A percentile compares a stretch with the other conserved stretches of the same genome.
Conservation (phyloP, 1,284 basidiomycete species). For the Fistulinella cinereoalba region DNA sequence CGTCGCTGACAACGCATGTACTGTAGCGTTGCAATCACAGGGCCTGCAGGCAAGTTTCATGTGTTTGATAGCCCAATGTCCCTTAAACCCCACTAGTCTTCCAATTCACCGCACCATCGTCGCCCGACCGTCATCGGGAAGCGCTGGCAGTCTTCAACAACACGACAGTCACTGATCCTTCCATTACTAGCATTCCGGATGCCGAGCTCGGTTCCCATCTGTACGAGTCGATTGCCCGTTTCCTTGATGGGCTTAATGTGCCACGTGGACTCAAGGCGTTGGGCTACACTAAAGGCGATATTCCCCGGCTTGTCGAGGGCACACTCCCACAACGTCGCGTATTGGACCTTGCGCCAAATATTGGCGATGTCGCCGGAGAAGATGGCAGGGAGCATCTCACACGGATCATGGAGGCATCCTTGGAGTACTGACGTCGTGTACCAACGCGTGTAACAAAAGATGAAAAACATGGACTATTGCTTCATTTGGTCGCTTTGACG, state of each 20-base stretch:
- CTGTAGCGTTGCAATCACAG: conserved; percentile 75
- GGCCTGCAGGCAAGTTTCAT: conserved; percentile 62
- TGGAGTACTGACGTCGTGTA: conserved; percentile 60
- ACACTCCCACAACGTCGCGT: conserved; percentile 87
- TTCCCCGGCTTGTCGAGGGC: conserved; percentile 75
- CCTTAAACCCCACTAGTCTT: conserved; percentile 56
- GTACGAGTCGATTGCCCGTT: conserved; percentile 87
- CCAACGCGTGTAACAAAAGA: conserved; percentile 8
- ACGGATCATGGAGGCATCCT: conserved; percentile 70
- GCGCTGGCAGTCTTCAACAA: conserved; percentile 82
- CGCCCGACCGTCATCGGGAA: conserved; percentile 87
- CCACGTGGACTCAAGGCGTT: conserved; percentile 87
- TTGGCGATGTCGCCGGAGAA: conserved; percentile 74
- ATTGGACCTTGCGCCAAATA: conserved; percentile 82
- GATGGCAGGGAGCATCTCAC: conserved; percentile 80
- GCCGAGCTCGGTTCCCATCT: conserved; percentile 78
- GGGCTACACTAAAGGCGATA: conserved; percentile 72
- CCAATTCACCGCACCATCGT: conserved; percentile 90
- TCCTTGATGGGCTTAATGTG: conserved; percentile 84
- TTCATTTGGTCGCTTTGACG: background rate
- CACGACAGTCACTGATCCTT: conserved; percentile 62
- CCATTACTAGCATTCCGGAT: conserved; percentile 76
- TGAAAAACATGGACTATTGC: background rate
- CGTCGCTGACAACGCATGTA: background rate
- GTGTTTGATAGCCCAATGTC: background rate